Conservation (phyloP, 1,284 basidiomycete species). For the Porphyrellus sp. region DNA sequence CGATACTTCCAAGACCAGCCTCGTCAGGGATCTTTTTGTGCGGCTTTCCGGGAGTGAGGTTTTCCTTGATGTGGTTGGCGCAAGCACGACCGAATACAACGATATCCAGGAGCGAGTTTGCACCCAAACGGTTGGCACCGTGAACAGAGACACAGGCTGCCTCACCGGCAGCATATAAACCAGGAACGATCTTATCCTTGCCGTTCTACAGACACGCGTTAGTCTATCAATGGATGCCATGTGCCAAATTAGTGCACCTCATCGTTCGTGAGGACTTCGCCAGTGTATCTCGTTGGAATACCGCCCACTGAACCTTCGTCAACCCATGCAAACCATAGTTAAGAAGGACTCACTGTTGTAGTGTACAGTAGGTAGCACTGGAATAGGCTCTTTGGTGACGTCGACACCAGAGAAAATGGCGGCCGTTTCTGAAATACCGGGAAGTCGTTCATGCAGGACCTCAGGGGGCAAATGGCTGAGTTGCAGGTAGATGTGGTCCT, state of each 20-base stretch:
- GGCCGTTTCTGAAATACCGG: conserved; percentile 99
- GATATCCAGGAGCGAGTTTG: conserved; percentile 98
- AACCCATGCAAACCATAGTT: conserved; percentile 10
- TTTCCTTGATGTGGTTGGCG: conserved; percentile 97
- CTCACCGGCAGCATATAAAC: conserved; percentile 98
- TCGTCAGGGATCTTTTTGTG: conserved; percentile 89
- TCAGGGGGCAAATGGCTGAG: conserved; percentile 96
- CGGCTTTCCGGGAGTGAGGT: conserved; percentile 82
- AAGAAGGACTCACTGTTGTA: conserved; percentile 75
- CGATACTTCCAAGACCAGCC: conserved; percentile 84
- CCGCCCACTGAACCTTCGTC: conserved; percentile 78
- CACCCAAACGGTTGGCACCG: conserved; percentile 98
- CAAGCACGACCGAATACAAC: conserved; percentile 99
- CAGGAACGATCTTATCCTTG: conserved; percentile 93
- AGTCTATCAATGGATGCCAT: background rate
- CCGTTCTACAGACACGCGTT: conserved; percentile 49
- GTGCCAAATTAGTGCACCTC: conserved; percentile 37
- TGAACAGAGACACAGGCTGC: conserved; percentile 99
- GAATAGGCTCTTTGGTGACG: conserved; percentile 99
- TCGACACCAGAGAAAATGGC: conserved; percentile 99
- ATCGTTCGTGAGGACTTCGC: conserved; percentile 89
- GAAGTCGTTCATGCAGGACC: conserved; percentile 94
- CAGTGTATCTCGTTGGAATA: conserved; percentile 98
- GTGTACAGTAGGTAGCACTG: conserved; percentile 93
- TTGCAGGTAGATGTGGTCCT: conserved; percentile 97